Conservation (phyloP, 73 alveolate species). For the Strombidium stylifer region DNA sequence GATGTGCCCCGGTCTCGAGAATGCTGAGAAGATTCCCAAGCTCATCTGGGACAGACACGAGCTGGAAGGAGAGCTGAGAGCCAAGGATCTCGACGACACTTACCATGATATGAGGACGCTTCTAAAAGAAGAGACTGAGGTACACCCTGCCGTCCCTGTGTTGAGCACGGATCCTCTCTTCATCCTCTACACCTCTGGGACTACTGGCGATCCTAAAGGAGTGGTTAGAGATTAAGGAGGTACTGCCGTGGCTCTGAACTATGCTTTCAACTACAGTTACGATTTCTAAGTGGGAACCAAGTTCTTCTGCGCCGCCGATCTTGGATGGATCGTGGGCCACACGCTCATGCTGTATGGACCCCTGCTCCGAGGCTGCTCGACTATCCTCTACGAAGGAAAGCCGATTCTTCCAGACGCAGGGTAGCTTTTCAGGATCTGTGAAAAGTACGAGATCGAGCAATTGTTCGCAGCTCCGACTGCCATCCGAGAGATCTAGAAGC, state of each 20-base stretch:
- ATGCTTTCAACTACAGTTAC: slow-evolving; percentile 41
- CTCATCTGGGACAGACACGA: slow-evolving; percentile 35
- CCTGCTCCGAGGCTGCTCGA: slow-evolving; percentile 43
- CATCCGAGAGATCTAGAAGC: slow-evolving; percentile 61
- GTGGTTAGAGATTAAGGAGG: slow-evolving; percentile 54
- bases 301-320: slow-evolving; percentile 52
- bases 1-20: slow-evolving; percentile 20
- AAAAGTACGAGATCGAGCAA: slow-evolving; percentile 48
- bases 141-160: slow-evolving; percentile 51
- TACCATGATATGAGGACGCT: too few relatives aligned
- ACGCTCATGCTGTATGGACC: slow-evolving; percentile 55
- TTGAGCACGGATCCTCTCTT: slow-evolving; percentile 44
- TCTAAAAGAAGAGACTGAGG: slow-evolving; percentile 45
- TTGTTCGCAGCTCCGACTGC: slow-evolving; percentile 63
- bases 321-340: slow-evolving; percentile 77
- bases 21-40: too few relatives aligned
- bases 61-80: slow-evolving; percentile 29
- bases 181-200: slow-evolving; percentile 56
- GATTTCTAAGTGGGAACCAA: slow-evolving; percentile 40
- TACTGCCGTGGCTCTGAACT: slow-evolving; percentile 36
- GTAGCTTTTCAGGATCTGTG: slow-evolving; percentile 37
- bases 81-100: slow-evolving; percentile 31
- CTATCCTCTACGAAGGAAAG: slow-evolving; percentile 60
- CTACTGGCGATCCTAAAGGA: slow-evolving; percentile 73
- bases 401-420: slow-evolving; percentile 68